Conservation (phyloP, 2,329 filamentous ascomycete species). For the Dothistroma pini region DNA sequence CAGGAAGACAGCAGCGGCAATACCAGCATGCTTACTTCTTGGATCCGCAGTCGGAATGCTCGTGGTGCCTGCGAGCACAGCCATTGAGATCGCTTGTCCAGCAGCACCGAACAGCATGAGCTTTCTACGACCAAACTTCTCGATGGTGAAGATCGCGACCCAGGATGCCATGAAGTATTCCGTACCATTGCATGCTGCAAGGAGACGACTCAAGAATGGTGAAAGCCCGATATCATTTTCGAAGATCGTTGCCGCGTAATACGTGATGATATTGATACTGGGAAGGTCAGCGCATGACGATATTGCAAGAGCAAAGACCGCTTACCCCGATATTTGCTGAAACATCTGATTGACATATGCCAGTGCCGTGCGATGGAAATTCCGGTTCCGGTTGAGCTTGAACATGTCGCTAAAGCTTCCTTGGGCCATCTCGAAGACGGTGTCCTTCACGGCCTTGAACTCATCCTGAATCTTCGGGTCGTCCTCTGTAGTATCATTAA, state of each 20-base stretch:
- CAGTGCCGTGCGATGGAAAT: slow-evolving; percentile 43
- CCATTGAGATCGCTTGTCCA: slow-evolving; percentile 30
- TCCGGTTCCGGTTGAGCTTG: slow-evolving; percentile 42
- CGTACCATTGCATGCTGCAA: slow-evolving; percentile 52
- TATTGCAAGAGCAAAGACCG: neutral
- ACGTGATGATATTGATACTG: slow-evolving; percentile 24
- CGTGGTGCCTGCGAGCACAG: slow-evolving; percentile 31
- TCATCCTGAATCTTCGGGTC: slow-evolving; percentile 28
- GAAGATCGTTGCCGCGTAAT: slow-evolving; percentile 51
- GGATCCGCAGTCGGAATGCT: slow-evolving; percentile 16
- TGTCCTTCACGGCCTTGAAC: slow-evolving; percentile 37
- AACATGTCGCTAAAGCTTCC: slow-evolving; percentile 33
- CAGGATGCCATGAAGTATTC: slow-evolving; percentile 52
- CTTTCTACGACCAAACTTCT: slow-evolving; percentile 53
- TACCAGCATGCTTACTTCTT: slow-evolving; percentile 28
- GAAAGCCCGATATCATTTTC: slow-evolving; percentile 52
- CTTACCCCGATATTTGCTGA: slow-evolving; percentile 39
- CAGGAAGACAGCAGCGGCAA: slow-evolving; percentile 38
- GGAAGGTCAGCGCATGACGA: neutral
- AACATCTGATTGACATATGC: slow-evolving; percentile 47
- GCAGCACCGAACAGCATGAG: slow-evolving; percentile 67
- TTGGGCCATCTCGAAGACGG: slow-evolving; percentile 35
- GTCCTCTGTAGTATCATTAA: slow-evolving; percentile 38
- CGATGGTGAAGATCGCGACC: slow-evolving; percentile 50
- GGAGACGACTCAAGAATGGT: slow-evolving; percentile 45